Conservation (phyloP, 176 grass and related monocot species). For the Eragrostis curvula region DNA sequence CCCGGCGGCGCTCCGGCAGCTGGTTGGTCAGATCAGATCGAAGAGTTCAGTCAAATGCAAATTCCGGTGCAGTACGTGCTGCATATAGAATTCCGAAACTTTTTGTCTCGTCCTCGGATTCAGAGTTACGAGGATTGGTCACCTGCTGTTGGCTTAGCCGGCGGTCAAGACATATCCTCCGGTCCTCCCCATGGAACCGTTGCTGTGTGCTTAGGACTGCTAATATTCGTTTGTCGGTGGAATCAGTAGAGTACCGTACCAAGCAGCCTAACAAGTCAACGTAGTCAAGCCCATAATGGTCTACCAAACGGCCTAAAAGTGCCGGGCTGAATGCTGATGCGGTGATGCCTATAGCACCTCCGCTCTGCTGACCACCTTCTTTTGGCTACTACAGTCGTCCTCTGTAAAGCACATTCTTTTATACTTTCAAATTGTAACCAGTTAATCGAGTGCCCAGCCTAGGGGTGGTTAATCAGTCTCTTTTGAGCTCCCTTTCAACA, state of each 20-base stretch:
- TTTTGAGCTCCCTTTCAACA: no score
- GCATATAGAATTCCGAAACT: no score
- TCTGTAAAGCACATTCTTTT: no score
- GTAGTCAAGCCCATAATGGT: not conserved
- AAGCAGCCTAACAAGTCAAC: constrained; percentile 1
- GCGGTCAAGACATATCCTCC: no score
- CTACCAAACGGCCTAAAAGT: not conserved
- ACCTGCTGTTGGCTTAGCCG: not conserved
- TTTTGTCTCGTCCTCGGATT: not conserved
- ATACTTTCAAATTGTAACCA: no score
- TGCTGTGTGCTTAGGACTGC: no score
- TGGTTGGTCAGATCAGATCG: not conserved
- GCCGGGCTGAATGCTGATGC: not conserved
- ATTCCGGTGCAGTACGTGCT: not conserved
- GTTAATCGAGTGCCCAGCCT: no score
- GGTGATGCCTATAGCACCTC: not conserved
- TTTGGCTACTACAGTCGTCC: no score
- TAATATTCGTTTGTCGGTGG: no score
- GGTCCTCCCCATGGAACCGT: not conserved
- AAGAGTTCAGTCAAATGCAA: not conserved
- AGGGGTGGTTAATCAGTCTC: no score
- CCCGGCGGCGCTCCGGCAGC: not conserved
- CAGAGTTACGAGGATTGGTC: not conserved
- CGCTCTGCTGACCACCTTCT: not conserved
- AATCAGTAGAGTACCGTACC: not conserved